Base-by-base conservation (phyloP, 2,329 filamentous ascomycete species). In the Alternaria ethzedia region DNA sequence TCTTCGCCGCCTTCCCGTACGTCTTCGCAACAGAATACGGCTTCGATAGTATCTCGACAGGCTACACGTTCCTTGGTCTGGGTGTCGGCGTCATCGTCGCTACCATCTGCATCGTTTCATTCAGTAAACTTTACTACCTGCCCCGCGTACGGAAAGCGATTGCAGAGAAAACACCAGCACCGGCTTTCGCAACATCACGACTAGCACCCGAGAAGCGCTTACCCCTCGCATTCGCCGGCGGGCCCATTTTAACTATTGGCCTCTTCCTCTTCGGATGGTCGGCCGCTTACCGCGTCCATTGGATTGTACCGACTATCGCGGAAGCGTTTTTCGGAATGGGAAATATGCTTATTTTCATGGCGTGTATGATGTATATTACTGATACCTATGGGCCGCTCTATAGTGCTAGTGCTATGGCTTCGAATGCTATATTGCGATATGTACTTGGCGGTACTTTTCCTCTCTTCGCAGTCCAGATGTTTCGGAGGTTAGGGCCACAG, bases 351-450 rank as follows among this genome's bases (percentile, higher is more conserved):
- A 41, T 64, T 1, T 64, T 64, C 26, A 64, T 64, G 58, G 26
- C 52, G 15, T 64, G 62, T 13, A 61, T 64, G 47, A 59, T 65
- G 63, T 65, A 65, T 26, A 65, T 65, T 1, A 63, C 59, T 0
- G 63, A 65, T 10, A 59, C 63, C 0, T 90, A 89, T 66, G 82
- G 85, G 4, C 82, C 85, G 0, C 79, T 82, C 13, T 84, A 86
- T 10, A 84, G 88, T 0, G 88, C 88, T 0, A 88, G 85, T 61
- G 87, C 87, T 0, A 79, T 86, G 52, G 87, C 86, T 7, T 88
- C 89, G 2, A 90, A 89, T 64, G 84, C 85, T 2, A 78, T 90
- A 11, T 79, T 86, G 2, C 78, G 88, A 23, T 90, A 89, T 65
- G 75, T 76, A 0, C 81, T 89, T 8, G 86, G 85, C 0, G 86